Percentiles rank a stretch among this genome's conserved stretches.
These are phyloP conservation scores for Arthrobotrys conoides DNA, from an alignment of 2,329 filamentous ascomycete genomes.

Conservation along the genomic window DNA sequence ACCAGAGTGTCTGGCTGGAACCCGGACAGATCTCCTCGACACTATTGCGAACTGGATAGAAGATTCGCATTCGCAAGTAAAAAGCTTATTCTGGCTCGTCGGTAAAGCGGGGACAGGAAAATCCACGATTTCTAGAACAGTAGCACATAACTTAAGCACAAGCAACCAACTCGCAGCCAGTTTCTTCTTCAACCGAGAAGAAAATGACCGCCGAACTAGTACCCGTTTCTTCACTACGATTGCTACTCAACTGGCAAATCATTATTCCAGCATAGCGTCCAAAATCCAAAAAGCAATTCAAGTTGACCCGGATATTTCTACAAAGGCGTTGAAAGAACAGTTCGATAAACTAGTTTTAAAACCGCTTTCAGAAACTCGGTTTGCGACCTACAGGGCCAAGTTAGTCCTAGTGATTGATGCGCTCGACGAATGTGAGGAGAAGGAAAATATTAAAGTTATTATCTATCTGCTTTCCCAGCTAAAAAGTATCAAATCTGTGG, in stretches of 20 bases:
- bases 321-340: constrained; percentile 66
- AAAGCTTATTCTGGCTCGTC: constrained; percentile 66
- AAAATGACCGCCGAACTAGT: constrained; percentile 27
- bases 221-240: constrained; percentile 56
- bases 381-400: neutral
- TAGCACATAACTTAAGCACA: constrained; percentile 10
- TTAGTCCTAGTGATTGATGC: constrained; percentile 65
- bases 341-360: constrained; percentile 67
- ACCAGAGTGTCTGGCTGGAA: constrained; percentile 61
- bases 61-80: constrained; percentile 43
- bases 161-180: constrained; percentile 11
- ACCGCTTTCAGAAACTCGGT: constrained; percentile 64
- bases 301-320: constrained; percentile 22
- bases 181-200: constrained; percentile 32
- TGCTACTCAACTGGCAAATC: constrained; percentile 26
- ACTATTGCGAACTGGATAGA: constrained; percentile 32
- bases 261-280: neutral
- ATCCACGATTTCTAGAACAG: constrained; percentile 35
- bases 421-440: constrained; percentile 64
- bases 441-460: constrained; percentile 61
- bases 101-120: constrained; percentile 66
- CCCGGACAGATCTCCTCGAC: constrained; percentile 57
- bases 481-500: constrained; percentile 52
- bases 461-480: constrained; percentile 59
- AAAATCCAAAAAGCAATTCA: constrained; percentile 23